phyloP scores from a whole-genome alignment of 2,329 filamentous ascomycete genomes.

The Hawksworthiomyces lignivorus region DNA sequence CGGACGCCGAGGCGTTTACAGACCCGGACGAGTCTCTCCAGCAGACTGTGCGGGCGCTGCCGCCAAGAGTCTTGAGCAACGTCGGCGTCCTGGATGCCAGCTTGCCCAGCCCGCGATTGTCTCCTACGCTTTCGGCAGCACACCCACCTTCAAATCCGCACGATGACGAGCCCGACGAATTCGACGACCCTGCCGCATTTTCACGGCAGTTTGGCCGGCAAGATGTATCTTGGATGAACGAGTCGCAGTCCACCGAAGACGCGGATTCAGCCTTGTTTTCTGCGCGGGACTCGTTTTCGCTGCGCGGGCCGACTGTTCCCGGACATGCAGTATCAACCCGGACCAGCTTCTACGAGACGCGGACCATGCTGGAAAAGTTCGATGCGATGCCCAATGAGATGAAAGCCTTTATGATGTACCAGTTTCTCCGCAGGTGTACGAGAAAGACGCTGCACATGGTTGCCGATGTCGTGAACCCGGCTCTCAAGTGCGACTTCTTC shows the following conservation, averaged over 20 bases:
- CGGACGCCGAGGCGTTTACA: constrained; percentile 55
- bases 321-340: constrained; percentile 16
- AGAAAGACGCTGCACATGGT: constrained; percentile 85
- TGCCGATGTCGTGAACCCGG: constrained; percentile 84
- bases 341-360: constrained; percentile 65
- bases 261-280: constrained; percentile 12
- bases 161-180: constrained; percentile 38
- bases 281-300: neutral
- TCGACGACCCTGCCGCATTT: constrained; percentile 29
- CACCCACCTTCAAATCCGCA: constrained; percentile 35
- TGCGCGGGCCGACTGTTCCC: constrained; percentile 16
- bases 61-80: constrained; percentile 53
- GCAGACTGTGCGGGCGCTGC: constrained; percentile 37
- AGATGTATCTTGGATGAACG: constrained; percentile 26
- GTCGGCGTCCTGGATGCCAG: constrained; percentile 78
- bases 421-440: constrained; percentile 79
- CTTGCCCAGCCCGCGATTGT: constrained; percentile 88
- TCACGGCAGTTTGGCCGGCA: constrained; percentile 25
- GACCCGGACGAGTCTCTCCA: constrained; percentile 43
- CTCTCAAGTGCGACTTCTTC: constrained; percentile 89
- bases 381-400: constrained; percentile 85
- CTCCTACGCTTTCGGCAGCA: constrained; percentile 75
- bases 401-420: constrained; percentile 95
- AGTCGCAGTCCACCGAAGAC: constrained; percentile 34
- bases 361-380: constrained; percentile 78